phyloP scores from a whole-genome alignment of 2,329 filamentous ascomycete genomes.

The Hypoxylon sp. region DNA sequence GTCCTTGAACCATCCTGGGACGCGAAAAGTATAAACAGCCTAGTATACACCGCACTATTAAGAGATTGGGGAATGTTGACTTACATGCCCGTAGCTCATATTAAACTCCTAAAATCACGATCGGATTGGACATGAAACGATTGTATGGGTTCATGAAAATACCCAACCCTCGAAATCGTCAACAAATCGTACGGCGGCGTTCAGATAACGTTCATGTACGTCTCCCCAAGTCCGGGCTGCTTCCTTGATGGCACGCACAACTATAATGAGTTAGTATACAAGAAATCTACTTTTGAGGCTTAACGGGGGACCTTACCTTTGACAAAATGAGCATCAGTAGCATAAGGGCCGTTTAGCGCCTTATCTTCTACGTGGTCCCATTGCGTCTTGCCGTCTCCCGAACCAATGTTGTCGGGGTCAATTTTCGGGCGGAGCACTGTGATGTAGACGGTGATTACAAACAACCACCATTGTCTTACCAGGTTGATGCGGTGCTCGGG shows the following conservation, averaged over 20 bases:
- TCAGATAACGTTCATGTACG: constrained; percentile 74
- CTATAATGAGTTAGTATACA: constrained; percentile 57
- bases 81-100: constrained; percentile 18
- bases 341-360: constrained; percentile 77
- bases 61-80: constrained; percentile 16
- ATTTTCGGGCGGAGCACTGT: constrained; percentile 80
- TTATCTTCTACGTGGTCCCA: constrained; percentile 85
- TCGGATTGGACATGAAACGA: background rate
- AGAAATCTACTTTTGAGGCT: background rate
- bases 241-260: constrained; percentile 80
- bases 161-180: constrained; percentile 81
- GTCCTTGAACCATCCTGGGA: background rate
- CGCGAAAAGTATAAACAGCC: constrained; percentile 8
- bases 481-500: constrained; percentile 79
- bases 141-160: constrained; percentile 50
- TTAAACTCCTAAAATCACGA: constrained; percentile 7
- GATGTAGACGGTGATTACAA: constrained; percentile 84
- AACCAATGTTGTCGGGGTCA: constrained; percentile 73
- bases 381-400: constrained; percentile 71
- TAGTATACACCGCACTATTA: constrained; percentile 9
- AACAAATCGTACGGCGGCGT: constrained; percentile 78
- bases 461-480: constrained; percentile 90
- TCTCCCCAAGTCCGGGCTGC: constrained; percentile 83
- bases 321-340: constrained; percentile 85
- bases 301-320: constrained; percentile 72